A percentile compares a stretch with the other conserved stretches of the same genome.
Evolutionary conservation across 768 basidiomycete species (phyloP).

Genomic region (Tremella yokohamensis): DNA sequence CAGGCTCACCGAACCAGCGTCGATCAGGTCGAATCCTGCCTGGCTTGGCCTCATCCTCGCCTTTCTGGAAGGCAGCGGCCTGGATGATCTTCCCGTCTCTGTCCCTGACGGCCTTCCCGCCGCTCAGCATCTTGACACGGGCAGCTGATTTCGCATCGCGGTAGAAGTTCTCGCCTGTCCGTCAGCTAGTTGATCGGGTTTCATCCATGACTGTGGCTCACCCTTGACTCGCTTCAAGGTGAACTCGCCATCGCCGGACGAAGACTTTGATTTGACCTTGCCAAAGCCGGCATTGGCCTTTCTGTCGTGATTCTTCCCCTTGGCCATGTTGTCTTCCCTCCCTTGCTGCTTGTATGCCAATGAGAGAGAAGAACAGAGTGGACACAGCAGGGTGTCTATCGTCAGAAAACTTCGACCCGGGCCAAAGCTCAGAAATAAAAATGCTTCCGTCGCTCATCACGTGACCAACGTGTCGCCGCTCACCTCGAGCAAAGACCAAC

Average conservation of each 20-base stretch:
- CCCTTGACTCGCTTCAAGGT: constrained; percentile 52
- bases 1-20: constrained; percentile 84
- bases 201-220: constrained; percentile 19
- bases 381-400: neutral
- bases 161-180: constrained; percentile 88
- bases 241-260: constrained; percentile 41
- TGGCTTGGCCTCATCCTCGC: constrained; percentile 83
- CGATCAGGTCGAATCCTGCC: constrained; percentile 92
- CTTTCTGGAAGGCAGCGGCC: constrained; percentile 92
- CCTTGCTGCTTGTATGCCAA: neutral
- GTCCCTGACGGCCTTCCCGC: constrained; percentile 87
- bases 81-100: constrained; percentile 86
- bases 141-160: constrained; percentile 85
- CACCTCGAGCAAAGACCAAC: no score
- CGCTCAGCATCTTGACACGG: constrained; percentile 84
- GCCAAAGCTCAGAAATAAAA: constrained; percentile 5
- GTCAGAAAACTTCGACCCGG: neutral
- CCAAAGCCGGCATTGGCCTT: constrained; percentile 43
- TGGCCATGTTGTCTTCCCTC: constrained; percentile 43
- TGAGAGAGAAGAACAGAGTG: neutral
- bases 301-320: constrained; percentile 50
- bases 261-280: constrained; percentile 44
- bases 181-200: neutral
- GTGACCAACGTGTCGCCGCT: no score
- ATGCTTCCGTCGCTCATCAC: neutral